phyloP scores from a whole-genome alignment of 192 early-diverging fungal species.

The Backusella parvicylindrica region DNA sequence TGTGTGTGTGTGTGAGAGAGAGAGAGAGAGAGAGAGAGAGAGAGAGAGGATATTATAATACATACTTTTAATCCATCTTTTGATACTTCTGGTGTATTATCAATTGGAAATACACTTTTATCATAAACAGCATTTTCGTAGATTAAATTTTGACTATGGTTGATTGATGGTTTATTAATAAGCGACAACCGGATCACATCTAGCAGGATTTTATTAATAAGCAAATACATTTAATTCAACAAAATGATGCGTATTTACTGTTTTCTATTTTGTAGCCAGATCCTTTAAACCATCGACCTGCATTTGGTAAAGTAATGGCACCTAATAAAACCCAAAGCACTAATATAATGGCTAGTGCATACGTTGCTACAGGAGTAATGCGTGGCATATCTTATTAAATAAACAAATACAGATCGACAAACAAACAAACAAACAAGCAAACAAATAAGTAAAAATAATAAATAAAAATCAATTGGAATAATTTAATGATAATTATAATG shows the following conservation, averaged over 20 bases:
- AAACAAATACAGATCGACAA: not conserved
- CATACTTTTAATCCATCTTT: not conserved
- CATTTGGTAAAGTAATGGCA: constrained; percentile 17
- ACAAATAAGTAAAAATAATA: no score
- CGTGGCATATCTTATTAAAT: not conserved
- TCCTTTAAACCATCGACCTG: constrained; percentile 14
- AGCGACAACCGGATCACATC: not conserved
- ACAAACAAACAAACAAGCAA: constrained; percentile 7
- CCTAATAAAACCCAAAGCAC: constrained; percentile 11
- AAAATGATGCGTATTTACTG: not conserved
- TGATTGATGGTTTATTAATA: not conserved
- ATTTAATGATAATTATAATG: not conserved
- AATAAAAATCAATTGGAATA: not conserved
- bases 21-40: not conserved
- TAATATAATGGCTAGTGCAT: not conserved
- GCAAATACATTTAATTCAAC: not conserved
- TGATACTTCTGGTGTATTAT: not conserved
- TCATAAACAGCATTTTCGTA: not conserved
- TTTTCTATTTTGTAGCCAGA: not conserved
- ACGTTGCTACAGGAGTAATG: constrained; percentile 2
- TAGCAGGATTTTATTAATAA: not conserved
- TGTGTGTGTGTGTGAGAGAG: not conserved
- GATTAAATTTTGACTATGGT: not conserved
- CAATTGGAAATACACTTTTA: not conserved
- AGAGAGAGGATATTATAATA: not conserved